Base-by-base conservation (phyloP, 2,329 filamentous ascomycete species). In the Penicillium fuscoglaucum region DNA sequence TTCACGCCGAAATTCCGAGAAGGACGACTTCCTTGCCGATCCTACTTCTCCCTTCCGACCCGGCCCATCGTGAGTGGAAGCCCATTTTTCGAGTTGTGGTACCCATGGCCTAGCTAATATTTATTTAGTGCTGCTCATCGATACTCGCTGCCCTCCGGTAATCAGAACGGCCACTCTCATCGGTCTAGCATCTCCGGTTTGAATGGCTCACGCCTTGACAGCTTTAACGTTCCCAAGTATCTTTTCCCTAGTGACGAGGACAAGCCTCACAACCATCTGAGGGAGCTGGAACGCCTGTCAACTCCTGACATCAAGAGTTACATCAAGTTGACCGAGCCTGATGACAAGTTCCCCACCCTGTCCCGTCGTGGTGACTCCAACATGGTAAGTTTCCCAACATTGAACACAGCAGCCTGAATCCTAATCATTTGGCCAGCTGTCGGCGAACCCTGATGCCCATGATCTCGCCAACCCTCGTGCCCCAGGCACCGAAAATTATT, bases 141-240 rank as follows among this genome's bases (percentile, higher is more conserved):
- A 64, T 96, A 96, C 76, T 97, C 93, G 5, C 93, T 97, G 90
- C 93, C 93, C 33, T 90, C 93, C 52, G 91, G 69, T 35, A 74
- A 72, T 21, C 62, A 74, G 40, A 70, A 66, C 44, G 68, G 68
- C 48, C 66, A 73, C 7, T 21, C 39, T 28, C 57, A 70, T 29
- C 71, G 72, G n/a, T 66, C 72, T 1, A 70, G 65, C 24, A 58
- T 67, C 15, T 66, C 69, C 40, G 66, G 61, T 19, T 74, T 71
- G 54, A 71, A 63, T 35, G 59, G 61, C 13, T 64, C 70, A n/a
- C 84, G 84, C 40, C 80, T 96, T 57, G 92, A 95, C 61, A 88
- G 90, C 66, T 91, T 91, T 69, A 93, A 95, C 77, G 92, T 90
- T 13, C 85, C 91, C 28, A 87, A 90, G 55, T 96, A 96, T 70